Conservation (phyloP, 805 yeast species). For the Torulaspora microellipsoides region DNA sequence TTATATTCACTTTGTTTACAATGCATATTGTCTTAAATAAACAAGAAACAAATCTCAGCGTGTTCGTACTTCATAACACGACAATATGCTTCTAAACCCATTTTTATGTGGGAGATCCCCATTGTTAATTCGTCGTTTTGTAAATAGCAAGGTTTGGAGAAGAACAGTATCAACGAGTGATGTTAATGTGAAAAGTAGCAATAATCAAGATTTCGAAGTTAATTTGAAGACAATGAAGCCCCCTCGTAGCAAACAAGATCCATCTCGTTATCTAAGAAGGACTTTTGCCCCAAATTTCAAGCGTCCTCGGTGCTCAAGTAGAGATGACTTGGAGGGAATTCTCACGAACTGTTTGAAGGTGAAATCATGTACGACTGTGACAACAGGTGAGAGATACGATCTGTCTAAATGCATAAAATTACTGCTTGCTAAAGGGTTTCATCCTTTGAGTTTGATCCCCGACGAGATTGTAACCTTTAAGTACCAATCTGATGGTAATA, state of each 20-base stretch:
- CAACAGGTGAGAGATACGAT: conserved; percentile 70
- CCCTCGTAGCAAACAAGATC: conserved; percentile 16
- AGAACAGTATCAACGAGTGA: too few relatives aligned
- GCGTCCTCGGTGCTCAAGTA: conserved; percentile 1
- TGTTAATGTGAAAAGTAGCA: too few relatives aligned
- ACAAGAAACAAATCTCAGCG: too few relatives aligned
- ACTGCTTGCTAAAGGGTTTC: conserved; percentile 33
- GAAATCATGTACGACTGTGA: conserved; percentile 59
- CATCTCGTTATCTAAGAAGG: conserved; percentile 19
- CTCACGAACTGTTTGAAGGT: conserved; percentile 10
- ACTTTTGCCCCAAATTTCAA: conserved; percentile 15
- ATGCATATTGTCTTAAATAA: too few relatives aligned
- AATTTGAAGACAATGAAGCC: conserved; percentile 15
- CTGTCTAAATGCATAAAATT: conserved; percentile 40
- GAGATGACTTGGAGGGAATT: conserved; percentile 8
- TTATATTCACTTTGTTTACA: too few relatives aligned
- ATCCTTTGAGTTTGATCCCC: conserved; percentile 47
- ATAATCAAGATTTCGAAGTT: not conserved
- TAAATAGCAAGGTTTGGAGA: too few relatives aligned
- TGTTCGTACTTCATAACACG: too few relatives aligned
- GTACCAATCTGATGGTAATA: conserved; percentile 34
- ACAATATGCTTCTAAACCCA: too few relatives aligned
- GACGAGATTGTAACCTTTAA: conserved; percentile 63
- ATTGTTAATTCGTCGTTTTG: too few relatives aligned
- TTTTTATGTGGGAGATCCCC: too few relatives aligned